Conservation (phyloP, 2,329 filamentous ascomycete genomes). For the Davidsoniella neocaledoniae region DNA sequence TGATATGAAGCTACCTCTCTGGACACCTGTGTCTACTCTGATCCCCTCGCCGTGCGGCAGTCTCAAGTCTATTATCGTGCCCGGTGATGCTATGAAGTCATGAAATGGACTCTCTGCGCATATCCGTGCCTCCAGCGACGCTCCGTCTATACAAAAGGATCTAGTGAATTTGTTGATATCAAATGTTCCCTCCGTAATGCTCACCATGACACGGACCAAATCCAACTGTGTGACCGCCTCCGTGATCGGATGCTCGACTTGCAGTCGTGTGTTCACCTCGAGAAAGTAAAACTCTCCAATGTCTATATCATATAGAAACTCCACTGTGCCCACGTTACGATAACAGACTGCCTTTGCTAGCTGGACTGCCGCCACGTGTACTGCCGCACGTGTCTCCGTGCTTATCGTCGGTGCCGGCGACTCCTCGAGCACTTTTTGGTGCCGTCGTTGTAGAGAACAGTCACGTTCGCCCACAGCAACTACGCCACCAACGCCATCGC, state of each 20-base stretch:
- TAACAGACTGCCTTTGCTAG: slow-evolving; percentile 21
- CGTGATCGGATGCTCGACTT: slow-evolving; percentile 29
- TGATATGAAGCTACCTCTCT: slow-evolving; percentile 52
- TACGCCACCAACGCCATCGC: slow-evolving; percentile 26
- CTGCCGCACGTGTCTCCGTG: slow-evolving; percentile 17
- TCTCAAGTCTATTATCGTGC: slow-evolving; percentile 43
- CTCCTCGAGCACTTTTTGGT: slow-evolving; percentile 37
- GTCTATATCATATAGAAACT: slow-evolving; percentile 22
- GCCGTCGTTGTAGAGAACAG: slow-evolving; percentile 32
- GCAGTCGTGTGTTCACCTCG: slow-evolving; percentile 28
- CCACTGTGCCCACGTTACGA: slow-evolving; percentile 24
- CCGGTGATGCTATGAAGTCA: slow-evolving; percentile 53
- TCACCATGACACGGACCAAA: slow-evolving; percentile 20
- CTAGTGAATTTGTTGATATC: slow-evolving; percentile 6
- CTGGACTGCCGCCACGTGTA: slow-evolving; percentile 19
- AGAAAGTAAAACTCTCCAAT: slow-evolving; percentile 24
- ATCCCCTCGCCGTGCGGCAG: slow-evolving; percentile 32
- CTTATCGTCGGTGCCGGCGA: slow-evolving; percentile 17
- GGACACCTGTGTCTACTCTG: slow-evolving; percentile 54
- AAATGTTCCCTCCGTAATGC: slow-evolving; percentile 29
- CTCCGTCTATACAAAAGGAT: slow-evolving; percentile 35
- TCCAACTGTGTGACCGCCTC: slow-evolving; percentile 24
- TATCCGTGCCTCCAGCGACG: slow-evolving; percentile 55
- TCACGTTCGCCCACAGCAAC: slow-evolving; percentile 29
- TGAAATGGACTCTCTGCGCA: slow-evolving; percentile 52